phyloP scores from a whole-genome alignment of 257 asterid genomes.

The Scutellaria baicalensis region DNA sequence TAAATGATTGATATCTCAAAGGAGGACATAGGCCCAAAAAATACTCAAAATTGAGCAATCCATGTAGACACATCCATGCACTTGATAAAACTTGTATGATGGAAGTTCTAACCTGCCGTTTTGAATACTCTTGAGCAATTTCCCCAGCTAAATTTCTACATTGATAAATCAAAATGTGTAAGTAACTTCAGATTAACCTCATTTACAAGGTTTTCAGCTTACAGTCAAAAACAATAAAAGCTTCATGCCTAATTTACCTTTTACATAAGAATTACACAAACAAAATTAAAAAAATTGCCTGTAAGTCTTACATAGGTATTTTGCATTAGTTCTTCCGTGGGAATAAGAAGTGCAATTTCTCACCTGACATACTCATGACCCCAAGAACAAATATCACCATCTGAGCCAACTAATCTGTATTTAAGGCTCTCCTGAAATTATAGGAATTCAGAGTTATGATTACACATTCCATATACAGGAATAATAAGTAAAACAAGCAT shows the following conservation, averaged over 20 bases:
- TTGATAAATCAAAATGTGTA: not conserved
- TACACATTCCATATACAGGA: not conserved
- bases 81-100: not conserved
- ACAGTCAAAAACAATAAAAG: not conserved
- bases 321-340: not conserved
- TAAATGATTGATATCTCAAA: not conserved
- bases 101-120: constrained; percentile 61
- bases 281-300: not conserved
- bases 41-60: not conserved
- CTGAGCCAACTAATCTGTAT: constrained; percentile 84
- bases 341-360: constrained; percentile 8
- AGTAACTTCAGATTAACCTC: not conserved
- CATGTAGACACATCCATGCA: not conserved
- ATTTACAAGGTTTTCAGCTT: not conserved
- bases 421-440: constrained; percentile 85
- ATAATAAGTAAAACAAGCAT: not conserved
- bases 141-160: constrained; percentile 94
- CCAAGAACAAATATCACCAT: constrained; percentile 94
- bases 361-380: constrained; percentile 98
- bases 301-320: not conserved
- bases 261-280: not conserved
- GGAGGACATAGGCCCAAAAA: not conserved
- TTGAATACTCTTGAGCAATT: constrained; percentile 70
- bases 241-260: not conserved
- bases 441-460: constrained; percentile 10